Percentiles rank a stretch among this genome's conserved stretches.
phyloP scores from a whole-genome alignment of 1,284 basidiomycete genomes.

The Moesziomyces parantarcticus region DNA sequence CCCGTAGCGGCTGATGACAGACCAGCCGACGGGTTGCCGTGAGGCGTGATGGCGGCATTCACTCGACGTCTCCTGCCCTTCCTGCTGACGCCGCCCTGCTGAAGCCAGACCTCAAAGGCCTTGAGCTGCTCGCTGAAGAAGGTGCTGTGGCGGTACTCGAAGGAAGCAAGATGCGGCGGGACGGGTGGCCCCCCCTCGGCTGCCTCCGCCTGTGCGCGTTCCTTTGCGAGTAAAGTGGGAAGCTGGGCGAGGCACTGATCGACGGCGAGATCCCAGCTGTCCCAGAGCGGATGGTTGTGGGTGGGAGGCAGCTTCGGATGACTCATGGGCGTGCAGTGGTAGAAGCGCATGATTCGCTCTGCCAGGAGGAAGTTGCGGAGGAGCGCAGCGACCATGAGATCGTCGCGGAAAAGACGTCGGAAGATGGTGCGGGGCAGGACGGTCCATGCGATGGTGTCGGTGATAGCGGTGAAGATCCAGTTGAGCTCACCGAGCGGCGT shows the following conservation, averaged over 20 bases:
- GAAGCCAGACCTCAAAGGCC: constrained; percentile 97
- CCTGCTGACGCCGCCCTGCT: constrained; percentile 69
- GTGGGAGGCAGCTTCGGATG: constrained; percentile 90
- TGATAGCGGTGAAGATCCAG: constrained; percentile 99
- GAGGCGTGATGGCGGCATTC: constrained; percentile 45
- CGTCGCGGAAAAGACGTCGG: constrained; percentile 92
- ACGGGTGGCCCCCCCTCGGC: constrained; percentile 65
- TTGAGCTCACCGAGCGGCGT: constrained; percentile 97
- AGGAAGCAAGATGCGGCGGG: constrained; percentile 66
- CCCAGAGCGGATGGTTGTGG: constrained; percentile 95
- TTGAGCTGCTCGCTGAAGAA: constrained; percentile 97
- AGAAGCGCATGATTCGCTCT: constrained; percentile 97
- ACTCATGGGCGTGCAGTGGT: constrained; percentile 95
- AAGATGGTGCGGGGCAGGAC: constrained; percentile 93
- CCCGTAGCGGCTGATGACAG: constrained; percentile 37
- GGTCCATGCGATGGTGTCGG: constrained; percentile 99
- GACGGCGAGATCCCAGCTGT: constrained; percentile 96
- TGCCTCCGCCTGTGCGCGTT: constrained; percentile 71
- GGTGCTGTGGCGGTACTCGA: constrained; percentile 82
- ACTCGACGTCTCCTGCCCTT: constrained; percentile 59
- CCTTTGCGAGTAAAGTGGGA: constrained; percentile 82
- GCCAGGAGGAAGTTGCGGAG: constrained; percentile 97
- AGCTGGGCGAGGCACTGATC: constrained; percentile 94
- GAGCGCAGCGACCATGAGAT: constrained; percentile 92
- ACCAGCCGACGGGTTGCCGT: constrained; percentile 44